Base-by-base conservation (phyloP, 345 rosid species). In the Murraya koenigii region DNA sequence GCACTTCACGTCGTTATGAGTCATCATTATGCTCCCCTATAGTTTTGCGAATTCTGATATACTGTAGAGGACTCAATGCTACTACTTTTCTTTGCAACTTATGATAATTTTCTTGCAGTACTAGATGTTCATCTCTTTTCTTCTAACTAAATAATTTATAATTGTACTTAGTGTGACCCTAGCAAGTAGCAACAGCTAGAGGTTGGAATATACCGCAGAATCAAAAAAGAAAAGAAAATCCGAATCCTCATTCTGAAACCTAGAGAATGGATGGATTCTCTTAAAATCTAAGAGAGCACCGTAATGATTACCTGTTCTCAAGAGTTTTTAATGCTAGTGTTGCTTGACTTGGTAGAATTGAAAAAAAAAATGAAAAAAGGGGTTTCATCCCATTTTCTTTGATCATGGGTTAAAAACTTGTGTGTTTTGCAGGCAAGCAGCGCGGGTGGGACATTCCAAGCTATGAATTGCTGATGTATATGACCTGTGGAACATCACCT, bases 341-440 rank as follows among this genome's bases (percentile, higher is more conserved):
- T 49, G 47, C 47, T 41, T 41, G 47, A 41, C 47, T 41, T 41
- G 2, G 47, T 41, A 41, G 15, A 41, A 41, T 33, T 41, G 2
- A 10, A 41, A 41, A 41, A 10, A 10, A 41, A 41, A 41, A 41
- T 10, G 0, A 41, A 10, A 41, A 41, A 10, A n/a, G n/a, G 14
- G 47, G 11, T 11, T 44, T 44, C 17, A 11, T 11, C 13, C 15
- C 49, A 44, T 44, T 44, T 44, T 44, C 49, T 44, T 41, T 13
- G 17, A 44, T 44, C 49, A 44, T 44, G 49, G 49, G 49, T 44
- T 44, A 68, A 28, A 59, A 6, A 20, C 22, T 41, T 39, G 71
- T 47, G 39, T 54, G 36, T 75, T 74, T 79, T 84, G 83, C 84
- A 86, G 89, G 89, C 81, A 73, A 30, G 71, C 55, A 55, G 76